Evolutionary conservation across 805 yeast genomes (phyloP).

Genomic region (Starmerella bacillaris): DNA sequence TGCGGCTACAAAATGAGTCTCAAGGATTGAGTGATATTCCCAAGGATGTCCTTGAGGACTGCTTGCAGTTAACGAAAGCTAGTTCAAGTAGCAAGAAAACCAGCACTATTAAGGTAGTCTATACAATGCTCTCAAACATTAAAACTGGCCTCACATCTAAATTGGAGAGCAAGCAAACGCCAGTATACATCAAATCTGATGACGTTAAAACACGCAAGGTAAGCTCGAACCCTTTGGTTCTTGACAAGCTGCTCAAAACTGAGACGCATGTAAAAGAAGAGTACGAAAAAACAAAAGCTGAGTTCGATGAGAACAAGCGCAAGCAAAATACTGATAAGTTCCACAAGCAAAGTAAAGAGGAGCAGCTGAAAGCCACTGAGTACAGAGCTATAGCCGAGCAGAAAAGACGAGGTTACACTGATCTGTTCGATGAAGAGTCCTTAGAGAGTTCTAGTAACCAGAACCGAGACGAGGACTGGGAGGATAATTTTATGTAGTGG

Average conservation of each 20-base stretch:
- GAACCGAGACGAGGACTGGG: conserved; percentile 35
- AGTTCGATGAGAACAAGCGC: conserved; percentile 25
- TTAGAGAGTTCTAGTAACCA: conserved; percentile 30
- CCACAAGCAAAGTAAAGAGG: conserved; percentile 26
- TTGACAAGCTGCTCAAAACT: conserved; percentile 50
- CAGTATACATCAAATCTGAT: too few relatives aligned
- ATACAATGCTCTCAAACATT: conserved; percentile 59
- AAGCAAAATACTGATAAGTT: conserved; percentile 20
- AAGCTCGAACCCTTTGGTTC: conserved; percentile 38
- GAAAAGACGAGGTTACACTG: conserved; percentile 31
- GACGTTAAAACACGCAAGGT: too few relatives aligned
- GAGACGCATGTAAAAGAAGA: conserved; percentile 38
- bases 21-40: conserved; percentile 33
- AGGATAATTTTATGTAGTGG: conserved; percentile 36
- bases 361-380: conserved; percentile 20
- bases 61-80: conserved; percentile 42
- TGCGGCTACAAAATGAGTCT: conserved; percentile 24
- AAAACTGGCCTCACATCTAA: too few relatives aligned
- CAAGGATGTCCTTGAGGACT: conserved; percentile 33
- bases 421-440: conserved; percentile 32
- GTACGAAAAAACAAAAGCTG: conserved; percentile 24
- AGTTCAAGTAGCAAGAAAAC: conserved; percentile 37
- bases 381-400: conserved; percentile 20
- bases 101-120: conserved; percentile 45
- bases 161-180: too few relatives aligned